These are phyloP conservation scores for Yamadazyma dushanensis DNA, from an alignment of 1,139 yeast genomes.

Conservation along the genomic window DNA sequence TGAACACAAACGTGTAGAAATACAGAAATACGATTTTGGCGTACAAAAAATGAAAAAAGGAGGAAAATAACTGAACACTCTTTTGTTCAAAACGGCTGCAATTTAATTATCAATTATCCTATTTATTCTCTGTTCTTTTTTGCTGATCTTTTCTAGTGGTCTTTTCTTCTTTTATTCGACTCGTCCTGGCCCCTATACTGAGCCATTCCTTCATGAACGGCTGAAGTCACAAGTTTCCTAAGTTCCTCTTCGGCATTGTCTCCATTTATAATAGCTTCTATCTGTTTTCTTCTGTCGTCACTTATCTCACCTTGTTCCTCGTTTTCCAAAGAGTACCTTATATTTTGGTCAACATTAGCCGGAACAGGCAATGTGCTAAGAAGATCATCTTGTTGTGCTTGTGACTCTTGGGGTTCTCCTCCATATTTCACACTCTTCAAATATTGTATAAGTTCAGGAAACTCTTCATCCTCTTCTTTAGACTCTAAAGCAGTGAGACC, in stretches of 20 bases:
- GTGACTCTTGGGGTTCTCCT: constrained; percentile 2
- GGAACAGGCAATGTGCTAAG: constrained; percentile 39
- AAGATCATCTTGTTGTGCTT: constrained; percentile 9
- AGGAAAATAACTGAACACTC: neutral
- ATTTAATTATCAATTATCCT: too few species aligned
- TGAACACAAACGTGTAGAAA: too few species aligned
- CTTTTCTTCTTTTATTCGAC: constrained; percentile 24
- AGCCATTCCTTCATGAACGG: constrained; percentile 55
- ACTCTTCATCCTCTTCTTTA: constrained; percentile 83
- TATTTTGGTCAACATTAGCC: constrained; percentile 45
- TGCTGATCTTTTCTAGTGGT: neutral
- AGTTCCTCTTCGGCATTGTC: constrained; percentile 80
- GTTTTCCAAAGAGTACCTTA: constrained; percentile 57
- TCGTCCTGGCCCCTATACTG: constrained; percentile 22
- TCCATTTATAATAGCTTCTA: constrained; percentile 71
- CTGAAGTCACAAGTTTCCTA: constrained; percentile 62
- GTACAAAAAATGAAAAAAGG: too few species aligned
- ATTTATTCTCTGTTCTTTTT: too few species aligned
- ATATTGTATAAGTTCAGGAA: constrained; percentile 72
- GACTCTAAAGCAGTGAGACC: constrained; percentile 70
- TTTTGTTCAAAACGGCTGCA: too few species aligned
- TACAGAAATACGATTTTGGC: too few species aligned
- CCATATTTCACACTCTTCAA: constrained; percentile 48
- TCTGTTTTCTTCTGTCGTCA: constrained; percentile 58
- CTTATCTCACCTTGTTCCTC: constrained; percentile 33